A percentile compares a stretch with the other conserved stretches of the same genome.
phyloP scores from a whole-genome alignment of 495 filamentous ascomycete genomes.

The Aspergillus ellipticus region DNA sequence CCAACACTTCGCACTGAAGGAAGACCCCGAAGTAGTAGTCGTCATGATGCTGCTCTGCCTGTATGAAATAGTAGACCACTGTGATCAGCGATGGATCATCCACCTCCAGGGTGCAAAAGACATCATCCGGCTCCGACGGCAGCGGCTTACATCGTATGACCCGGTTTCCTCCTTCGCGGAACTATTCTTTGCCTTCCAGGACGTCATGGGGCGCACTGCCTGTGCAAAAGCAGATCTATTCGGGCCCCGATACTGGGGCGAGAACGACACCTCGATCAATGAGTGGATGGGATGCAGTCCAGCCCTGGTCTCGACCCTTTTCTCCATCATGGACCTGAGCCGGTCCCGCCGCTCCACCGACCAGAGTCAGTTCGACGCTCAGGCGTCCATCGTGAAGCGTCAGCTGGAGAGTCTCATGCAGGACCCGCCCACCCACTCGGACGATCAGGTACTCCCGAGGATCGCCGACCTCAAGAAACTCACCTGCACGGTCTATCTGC shows the following conservation, averaged over 20 bases:
- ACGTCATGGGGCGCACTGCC: slow-evolving; percentile 24
- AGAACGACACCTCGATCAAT: slow-evolving; percentile 10
- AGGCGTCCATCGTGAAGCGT: slow-evolving; percentile 4
- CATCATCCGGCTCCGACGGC: slow-evolving; percentile 17
- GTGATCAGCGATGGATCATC: slow-evolving; percentile 21
- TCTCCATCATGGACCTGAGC: slow-evolving; percentile 16
- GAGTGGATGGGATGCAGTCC: slow-evolving; percentile 21
- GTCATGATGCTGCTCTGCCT: slow-evolving; percentile 23
- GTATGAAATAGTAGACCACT: slow-evolving; percentile 22
- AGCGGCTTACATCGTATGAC: neutral
- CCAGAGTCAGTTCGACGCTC: slow-evolving; percentile 1
- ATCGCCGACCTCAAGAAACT: slow-evolving; percentile 17
- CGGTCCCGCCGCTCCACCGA: slow-evolving; percentile 2
- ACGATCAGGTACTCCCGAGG: slow-evolving; percentile 7
- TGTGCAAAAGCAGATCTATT: slow-evolving; percentile 23
- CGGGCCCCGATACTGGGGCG: slow-evolving; percentile 18
- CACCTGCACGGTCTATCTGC: slow-evolving; percentile 12
- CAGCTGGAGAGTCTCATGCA: neutral
- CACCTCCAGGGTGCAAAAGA: slow-evolving; percentile 23
- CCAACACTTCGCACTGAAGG: neutral
- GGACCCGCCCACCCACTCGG: neutral
- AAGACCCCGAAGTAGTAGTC: slow-evolving; percentile 18
- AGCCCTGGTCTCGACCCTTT: slow-evolving; percentile 15
- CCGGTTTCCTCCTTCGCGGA: slow-evolving; percentile 11
- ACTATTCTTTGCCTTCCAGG: slow-evolving; percentile 24